Base-by-base conservation (phyloP, 2,329 filamentous ascomycete genomes). In the Colletotrichum musae region DNA sequence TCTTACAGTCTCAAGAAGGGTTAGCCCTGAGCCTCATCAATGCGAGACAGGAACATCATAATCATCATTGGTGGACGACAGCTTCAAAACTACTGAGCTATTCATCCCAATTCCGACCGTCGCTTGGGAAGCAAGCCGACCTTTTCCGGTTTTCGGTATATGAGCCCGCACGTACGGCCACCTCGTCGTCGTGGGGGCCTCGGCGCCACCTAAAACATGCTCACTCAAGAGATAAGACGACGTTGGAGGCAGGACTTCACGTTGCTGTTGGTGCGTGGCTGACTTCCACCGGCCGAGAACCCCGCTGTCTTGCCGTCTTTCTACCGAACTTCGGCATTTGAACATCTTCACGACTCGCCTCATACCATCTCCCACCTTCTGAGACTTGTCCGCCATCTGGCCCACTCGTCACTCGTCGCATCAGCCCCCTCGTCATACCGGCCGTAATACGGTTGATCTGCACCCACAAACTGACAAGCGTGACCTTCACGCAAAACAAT, bases 71-170 rank as follows among this genome's bases (percentile, higher is more conserved):
- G 61, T 24, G 9, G 21, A 15, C 18, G 47, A n/a, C 1, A 5
- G 28, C 36, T 60, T 28, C 5, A 21, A 24, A 36, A 32, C 12
- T 9, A n/a, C 18, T 10, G 24, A 48, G 50, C 15, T 32, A 16
- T 6, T 47, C 16, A 15, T 32, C 15, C 28, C 10, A 12, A 24
- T 24, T 24, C 56, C n/a, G 28, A 18, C 18, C 28, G 21, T 26
- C 36, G 24, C 45, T 53, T 43, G 28, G 47, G n/a, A 39, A 28
- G 32, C 26, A 45, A 50, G 39, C 65, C 54, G 53, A 59, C 59
- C 53, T 48, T 36, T 21, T 53, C 61, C 48, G 48, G 65, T 65
- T 68, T 68, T 58, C 26, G 28, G 60, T 68, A 65, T 32, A 68
- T 68, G 61, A 58, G 12, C 59, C 16, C 36, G 15, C 28, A 9